phyloP scores from a whole-genome alignment of 768 basidiomycete genomes.

The Amylocystis lapponica region DNA sequence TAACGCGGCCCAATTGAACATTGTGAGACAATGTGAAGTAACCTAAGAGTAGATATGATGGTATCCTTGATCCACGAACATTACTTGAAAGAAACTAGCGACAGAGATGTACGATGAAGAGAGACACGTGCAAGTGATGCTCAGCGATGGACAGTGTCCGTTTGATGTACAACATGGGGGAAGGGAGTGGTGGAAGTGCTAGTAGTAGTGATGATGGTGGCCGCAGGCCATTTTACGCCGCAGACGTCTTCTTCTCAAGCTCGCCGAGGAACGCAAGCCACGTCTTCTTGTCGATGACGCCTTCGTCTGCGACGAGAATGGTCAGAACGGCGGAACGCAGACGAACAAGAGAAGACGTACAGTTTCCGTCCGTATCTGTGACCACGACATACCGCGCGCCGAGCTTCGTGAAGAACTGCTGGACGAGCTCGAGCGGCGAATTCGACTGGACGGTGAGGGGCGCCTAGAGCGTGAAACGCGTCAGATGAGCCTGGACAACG shows the following conservation, averaged over 20 bases:
- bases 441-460: slow-evolving; percentile 81
- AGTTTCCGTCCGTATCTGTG: slow-evolving; percentile 75
- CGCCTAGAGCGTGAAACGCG: slow-evolving; percentile 43
- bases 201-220: no score
- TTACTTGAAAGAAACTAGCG: no score
- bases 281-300: slow-evolving; percentile 89
- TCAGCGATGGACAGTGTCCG: no score
- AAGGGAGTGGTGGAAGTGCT: no score
- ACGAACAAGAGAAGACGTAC: slow-evolving; percentile 36
- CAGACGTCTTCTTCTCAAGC: slow-evolving; percentile 43
- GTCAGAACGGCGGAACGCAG: neutral
- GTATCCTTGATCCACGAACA: no score
- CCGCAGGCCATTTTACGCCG: no score
- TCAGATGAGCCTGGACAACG: neutral
- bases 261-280: slow-evolving; percentile 86
- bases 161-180: no score
- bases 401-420: slow-evolving; percentile 91
- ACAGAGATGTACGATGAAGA: no score
- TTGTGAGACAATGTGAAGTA: no score
- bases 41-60: no score
- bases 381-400: slow-evolving; percentile 89
- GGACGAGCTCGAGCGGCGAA: slow-evolving; percentile 86
- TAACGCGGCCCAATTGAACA: no score
- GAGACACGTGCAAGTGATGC: no score
- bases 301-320: slow-evolving; percentile 53